A percentile compares a stretch with the other conserved stretches of the same genome.
Evolutionary conservation across 2,329 filamentous ascomycete genomes (phyloP).

Genomic region (Zymoseptoria pseudotritici): DNA sequence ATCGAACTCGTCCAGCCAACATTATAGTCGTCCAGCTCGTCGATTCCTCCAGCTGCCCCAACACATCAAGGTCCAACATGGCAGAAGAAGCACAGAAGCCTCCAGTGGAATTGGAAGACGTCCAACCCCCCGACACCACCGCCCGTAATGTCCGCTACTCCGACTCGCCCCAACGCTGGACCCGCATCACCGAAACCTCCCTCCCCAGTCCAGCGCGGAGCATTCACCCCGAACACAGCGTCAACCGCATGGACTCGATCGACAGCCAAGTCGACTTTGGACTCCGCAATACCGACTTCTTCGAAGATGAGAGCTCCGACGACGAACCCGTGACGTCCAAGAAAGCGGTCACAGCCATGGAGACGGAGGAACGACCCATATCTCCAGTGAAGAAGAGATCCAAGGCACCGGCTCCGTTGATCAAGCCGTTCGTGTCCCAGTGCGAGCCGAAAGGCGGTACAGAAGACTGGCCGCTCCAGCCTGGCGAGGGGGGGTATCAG

Average conservation of each 20-base stretch:
- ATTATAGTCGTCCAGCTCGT: neutral
- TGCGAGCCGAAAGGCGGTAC: conserved; percentile 17
- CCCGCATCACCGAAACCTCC: conserved; percentile 23
- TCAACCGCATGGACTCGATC: conserved; percentile 22
- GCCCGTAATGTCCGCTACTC: conserved; percentile 19
- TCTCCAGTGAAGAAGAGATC: conserved; percentile 15
- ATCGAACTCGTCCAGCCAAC: neutral
- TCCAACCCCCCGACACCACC: neutral
- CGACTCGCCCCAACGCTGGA: conserved; percentile 28
- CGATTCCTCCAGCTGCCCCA: too few species aligned
- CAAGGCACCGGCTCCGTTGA: conserved; percentile 10
- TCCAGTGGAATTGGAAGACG: neutral
- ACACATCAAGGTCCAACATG: too few species aligned
- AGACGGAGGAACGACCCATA: conserved; percentile 8
- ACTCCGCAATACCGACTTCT: conserved; percentile 28
- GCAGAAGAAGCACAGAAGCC: neutral
- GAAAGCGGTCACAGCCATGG: conserved; percentile 2
- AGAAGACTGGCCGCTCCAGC: conserved; percentile 14
- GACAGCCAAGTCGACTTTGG: conserved; percentile 25
- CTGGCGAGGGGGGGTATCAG: conserved; percentile 20
- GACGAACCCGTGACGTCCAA: conserved; percentile 10
- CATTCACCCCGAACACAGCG: conserved; percentile 26
- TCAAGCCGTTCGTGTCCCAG: conserved; percentile 12
- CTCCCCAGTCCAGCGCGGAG: conserved; percentile 29
- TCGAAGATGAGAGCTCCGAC: conserved; percentile 28